Evolutionary conservation across 2,329 filamentous ascomycete genomes (phyloP).

Genomic region (Nothopassalora personata): DNA sequence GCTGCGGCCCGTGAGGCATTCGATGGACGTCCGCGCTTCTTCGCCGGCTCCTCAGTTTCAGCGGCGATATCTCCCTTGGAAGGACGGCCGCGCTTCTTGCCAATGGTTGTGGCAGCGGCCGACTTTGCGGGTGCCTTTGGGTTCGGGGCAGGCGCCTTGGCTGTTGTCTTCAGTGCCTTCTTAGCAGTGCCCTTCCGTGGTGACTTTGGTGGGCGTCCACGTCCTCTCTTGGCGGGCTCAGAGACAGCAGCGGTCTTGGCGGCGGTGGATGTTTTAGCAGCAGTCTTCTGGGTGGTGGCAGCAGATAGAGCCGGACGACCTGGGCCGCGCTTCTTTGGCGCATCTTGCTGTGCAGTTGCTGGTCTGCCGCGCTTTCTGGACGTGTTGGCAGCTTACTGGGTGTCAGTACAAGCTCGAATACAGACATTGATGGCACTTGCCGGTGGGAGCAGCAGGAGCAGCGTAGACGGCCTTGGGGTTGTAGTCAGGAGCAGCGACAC

Average conservation of each 20-base stretch:
- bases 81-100: constrained; percentile 20
- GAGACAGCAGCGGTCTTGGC: neutral
- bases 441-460: neutral
- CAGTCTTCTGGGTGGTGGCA: too few species aligned
- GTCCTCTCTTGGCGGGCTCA: constrained; percentile 3
- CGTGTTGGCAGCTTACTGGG: constrained; percentile 1
- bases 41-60: constrained; percentile 12
- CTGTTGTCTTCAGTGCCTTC: constrained; percentile 3
- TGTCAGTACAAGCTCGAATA: neutral
- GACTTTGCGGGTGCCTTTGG: constrained; percentile 7
- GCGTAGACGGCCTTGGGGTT: constrained; percentile 4
- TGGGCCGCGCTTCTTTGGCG: constrained; percentile 28
- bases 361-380: constrained; percentile 16
- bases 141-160: neutral
- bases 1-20: constrained; percentile 11
- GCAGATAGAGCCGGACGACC: constrained; percentile 14
- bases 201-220: constrained; percentile 8
- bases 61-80: constrained; percentile 13
- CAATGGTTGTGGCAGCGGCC: constrained; percentile 5
- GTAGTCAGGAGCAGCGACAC: constrained; percentile 4
- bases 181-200: neutral
- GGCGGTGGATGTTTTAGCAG: too few species aligned
- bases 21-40: constrained; percentile 27
- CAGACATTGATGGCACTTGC: neutral
- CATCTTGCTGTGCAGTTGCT: constrained; percentile 9